A percentile compares a stretch with the other conserved stretches of the same genome.
Conservation (phyloP, 192 early-diverging fungal genomes). For the Mortierella antarctica region DNA sequence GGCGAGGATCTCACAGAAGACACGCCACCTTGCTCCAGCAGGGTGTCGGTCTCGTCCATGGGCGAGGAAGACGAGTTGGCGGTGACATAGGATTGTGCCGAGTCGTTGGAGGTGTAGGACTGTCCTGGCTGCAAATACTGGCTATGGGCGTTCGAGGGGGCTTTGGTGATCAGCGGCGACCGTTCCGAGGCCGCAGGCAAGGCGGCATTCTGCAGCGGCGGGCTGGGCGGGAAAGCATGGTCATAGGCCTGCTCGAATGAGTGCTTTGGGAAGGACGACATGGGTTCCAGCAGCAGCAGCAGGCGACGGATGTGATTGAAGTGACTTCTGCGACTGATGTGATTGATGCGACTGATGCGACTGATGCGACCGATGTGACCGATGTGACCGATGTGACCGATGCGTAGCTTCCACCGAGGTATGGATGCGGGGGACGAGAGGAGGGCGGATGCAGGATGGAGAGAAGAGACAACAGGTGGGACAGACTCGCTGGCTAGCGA, state of each 20-base stretch:
- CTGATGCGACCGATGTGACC: too few species aligned
- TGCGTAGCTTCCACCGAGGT: too few species aligned
- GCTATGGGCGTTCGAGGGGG: constrained; percentile 5
- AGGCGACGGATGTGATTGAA: too few species aligned
- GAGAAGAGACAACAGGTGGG: too few species aligned
- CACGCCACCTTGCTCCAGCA: too few species aligned
- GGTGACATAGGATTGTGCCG: not conserved
- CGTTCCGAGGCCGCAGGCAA: constrained; percentile 14
- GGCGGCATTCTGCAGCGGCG: not conserved
- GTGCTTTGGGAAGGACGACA: constrained; percentile 45
- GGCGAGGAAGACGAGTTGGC: too few species aligned
- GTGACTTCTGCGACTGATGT: not conserved
- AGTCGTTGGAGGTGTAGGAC: constrained; percentile 2
- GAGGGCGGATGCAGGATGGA: too few species aligned
- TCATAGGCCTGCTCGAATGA: constrained; percentile 32
- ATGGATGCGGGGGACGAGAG: too few species aligned
- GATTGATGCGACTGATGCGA: not conserved
- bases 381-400: too few species aligned
- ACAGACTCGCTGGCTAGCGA: too few species aligned
- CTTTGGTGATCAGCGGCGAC: constrained; percentile 35
- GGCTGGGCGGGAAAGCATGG: constrained; percentile 29
- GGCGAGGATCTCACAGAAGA: too few species aligned
- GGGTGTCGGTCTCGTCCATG: too few species aligned
- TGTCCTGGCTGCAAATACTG: not conserved
- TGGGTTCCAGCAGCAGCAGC: not conserved